These are phyloP conservation scores for Leccinum fibrillosum DNA, from an alignment of 768 basidiomycete species.

Conservation along the genomic window DNA sequence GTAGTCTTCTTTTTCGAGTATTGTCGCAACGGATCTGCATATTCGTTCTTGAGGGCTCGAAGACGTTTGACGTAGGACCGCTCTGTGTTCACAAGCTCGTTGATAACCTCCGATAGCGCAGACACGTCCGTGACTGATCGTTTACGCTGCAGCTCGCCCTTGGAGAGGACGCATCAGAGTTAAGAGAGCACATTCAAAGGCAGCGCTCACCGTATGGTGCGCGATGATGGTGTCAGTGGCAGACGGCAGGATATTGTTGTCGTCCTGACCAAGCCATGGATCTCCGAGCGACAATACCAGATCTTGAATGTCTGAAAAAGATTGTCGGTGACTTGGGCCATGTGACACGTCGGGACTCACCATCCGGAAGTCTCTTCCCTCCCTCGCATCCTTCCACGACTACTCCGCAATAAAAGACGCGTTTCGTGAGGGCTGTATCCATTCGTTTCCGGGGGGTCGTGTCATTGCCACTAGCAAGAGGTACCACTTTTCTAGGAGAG, in stretches of 20 bases:
- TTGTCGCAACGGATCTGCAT: conserved; percentile 85
- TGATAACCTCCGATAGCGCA: conserved; percentile 69
- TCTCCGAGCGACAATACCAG: conserved; percentile 76
- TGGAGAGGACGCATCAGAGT: conserved; percentile 12
- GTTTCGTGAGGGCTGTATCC: conserved; percentile 53
- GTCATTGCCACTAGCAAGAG: conserved; percentile 69
- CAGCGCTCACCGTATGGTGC: conserved; percentile 41
- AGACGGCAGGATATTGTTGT: conserved; percentile 46
- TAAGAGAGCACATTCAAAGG: not conserved
- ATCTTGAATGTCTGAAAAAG: conserved; percentile 65
- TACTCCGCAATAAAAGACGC: conserved; percentile 87
- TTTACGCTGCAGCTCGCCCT: conserved; percentile 37
- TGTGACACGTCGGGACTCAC: conserved; percentile 33
- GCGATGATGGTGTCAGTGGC: conserved; percentile 37
- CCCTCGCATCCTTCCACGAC: conserved; percentile 82
- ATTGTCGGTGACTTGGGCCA: conserved; percentile 10
- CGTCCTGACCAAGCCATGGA: conserved; percentile 51
- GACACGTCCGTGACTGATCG: conserved; percentile 63
- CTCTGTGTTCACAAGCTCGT: conserved; percentile 88
- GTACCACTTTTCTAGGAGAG: conserved; percentile 72
- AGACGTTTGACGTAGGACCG: conserved; percentile 84
- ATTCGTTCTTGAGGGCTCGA: conserved; percentile 78
- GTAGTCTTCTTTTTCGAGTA: conserved; percentile 85
- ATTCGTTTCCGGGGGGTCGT: conserved; percentile 41
- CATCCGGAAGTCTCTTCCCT: conserved; percentile 65